Conservation (phyloP, 306 rosid species). For the Medicago ruthenica region DNA sequence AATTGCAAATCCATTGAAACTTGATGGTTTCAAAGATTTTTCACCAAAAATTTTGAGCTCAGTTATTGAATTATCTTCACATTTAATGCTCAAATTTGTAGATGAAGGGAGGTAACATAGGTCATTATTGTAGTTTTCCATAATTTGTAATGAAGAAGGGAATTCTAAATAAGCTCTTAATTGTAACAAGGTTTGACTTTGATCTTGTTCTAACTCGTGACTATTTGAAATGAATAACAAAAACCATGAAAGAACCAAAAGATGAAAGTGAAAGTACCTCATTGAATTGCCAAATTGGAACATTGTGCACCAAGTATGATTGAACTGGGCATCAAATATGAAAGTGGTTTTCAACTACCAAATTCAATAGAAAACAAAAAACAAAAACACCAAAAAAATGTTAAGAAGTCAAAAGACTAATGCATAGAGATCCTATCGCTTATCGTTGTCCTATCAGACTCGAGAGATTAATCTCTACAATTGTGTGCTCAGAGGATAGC, state of each 20-base stretch:
- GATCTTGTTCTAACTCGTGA: constrained; percentile 64
- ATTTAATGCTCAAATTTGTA: constrained; percentile 57
- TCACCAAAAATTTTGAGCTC: constrained; percentile 87
- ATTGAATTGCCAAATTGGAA: constrained; percentile 44
- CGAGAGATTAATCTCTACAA: no score
- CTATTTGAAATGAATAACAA: constrained; percentile 53
- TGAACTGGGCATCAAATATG: neutral
- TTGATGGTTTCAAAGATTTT: constrained; percentile 41
- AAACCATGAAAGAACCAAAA: constrained; percentile 57
- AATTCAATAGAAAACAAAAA: neutral
- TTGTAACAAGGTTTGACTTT: constrained; percentile 62
- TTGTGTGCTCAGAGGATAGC: no score
- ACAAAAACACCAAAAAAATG: constrained; percentile 16
- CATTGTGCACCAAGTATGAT: constrained; percentile 25
- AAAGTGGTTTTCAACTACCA: neutral
- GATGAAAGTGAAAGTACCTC: constrained; percentile 47
- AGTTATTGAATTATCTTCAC: constrained; percentile 64
- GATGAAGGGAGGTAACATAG: constrained; percentile 65
- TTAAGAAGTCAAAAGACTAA: constrained; percentile 20
- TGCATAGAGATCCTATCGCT: neutral
- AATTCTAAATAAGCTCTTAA: constrained; percentile 71
- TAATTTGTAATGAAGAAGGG: constrained; percentile 63
- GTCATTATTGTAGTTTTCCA: constrained; percentile 62
- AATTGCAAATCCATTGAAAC: constrained; percentile 71
- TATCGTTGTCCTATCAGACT: no score